phyloP scores from a whole-genome alignment of 495 filamentous ascomycete genomes.

The Pyrenopolyporus hunteri region DNA sequence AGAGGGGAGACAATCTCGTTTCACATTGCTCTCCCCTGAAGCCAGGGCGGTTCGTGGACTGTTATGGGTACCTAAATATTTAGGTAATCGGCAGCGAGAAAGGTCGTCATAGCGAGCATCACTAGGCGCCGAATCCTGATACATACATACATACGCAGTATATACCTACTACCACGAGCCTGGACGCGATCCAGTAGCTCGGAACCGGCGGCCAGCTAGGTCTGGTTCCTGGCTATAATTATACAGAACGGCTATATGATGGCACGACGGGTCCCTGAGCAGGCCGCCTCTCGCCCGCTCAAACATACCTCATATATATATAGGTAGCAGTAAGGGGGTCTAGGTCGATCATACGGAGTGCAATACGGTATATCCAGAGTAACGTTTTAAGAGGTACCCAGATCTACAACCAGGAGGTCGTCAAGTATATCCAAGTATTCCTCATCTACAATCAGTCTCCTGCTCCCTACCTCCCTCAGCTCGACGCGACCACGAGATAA shows the following conservation, averaged over 20 bases:
- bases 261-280: background rate
- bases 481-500: too few relatives aligned
- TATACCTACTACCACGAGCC: slow-evolving; percentile 11
- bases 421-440: too few relatives aligned
- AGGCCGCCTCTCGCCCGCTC: background rate
- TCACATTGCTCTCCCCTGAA: slow-evolving; percentile 15
- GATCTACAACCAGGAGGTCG: background rate
- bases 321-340: background rate
- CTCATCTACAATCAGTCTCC: too few relatives aligned
- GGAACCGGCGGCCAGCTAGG: slow-evolving; percentile 24
- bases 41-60: too few relatives aligned
- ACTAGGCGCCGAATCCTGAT: slow-evolving; percentile 16
- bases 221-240: slow-evolving; percentile 1
- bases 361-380: slow-evolving; percentile 16
- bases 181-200: slow-evolving; percentile 22
- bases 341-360: slow-evolving; percentile 13
- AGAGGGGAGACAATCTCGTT: slow-evolving; percentile 10
- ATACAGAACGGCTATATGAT: background rate
- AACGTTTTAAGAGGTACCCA: slow-evolving; percentile 15
- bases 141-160: too few relatives aligned
- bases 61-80: too few relatives aligned
- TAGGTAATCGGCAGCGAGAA: background rate
- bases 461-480: too few relatives aligned
- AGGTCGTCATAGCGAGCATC: background rate
- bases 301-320: slow-evolving; percentile 2